Conservation (phyloP, 2,329 filamentous ascomycete genomes). For the Clonostachys byssicola region DNA sequence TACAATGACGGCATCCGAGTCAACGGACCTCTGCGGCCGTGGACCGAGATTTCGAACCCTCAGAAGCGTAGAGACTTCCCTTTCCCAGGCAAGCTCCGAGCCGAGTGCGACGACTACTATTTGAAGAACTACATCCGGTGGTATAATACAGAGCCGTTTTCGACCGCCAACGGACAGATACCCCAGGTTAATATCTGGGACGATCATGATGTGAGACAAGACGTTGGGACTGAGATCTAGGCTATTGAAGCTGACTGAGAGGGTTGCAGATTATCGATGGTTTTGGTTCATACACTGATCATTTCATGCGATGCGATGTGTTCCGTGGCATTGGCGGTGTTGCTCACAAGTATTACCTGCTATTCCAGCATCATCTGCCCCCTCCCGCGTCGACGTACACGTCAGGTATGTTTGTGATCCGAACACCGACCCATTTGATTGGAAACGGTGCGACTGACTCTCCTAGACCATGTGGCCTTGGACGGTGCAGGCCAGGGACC, state of each 20-base stretch:
- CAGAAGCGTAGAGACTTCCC: conserved; percentile 74
- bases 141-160: conserved; percentile 84
- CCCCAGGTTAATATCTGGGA: conserved; percentile 98
- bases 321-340: conserved; percentile 89
- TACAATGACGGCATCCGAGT: conserved; percentile 94
- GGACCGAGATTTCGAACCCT: conserved; percentile 81
- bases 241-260: conserved; percentile 23
- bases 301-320: conserved; percentile 89
- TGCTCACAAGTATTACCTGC: conserved; percentile 96
- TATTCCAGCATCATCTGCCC: conserved; percentile 92
- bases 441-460: too few species aligned
- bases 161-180: conserved; percentile 83
- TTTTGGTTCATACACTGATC: conserved; percentile 88
- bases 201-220: conserved; percentile 68
- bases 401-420: conserved; percentile 44
- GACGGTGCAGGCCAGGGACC: conserved; percentile 32
- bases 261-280: conserved; percentile 74
- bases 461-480: too few species aligned
- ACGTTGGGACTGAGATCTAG: background rate
- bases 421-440: too few species aligned
- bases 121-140: conserved; percentile 81
- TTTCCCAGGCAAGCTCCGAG: conserved; percentile 75
- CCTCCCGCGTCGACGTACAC: conserved; percentile 85
- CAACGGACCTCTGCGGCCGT: conserved; percentile 72
- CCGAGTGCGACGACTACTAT: conserved; percentile 86